phyloP scores from a whole-genome alignment of 208 protist species.

The Leishmania guyanensis region DNA sequence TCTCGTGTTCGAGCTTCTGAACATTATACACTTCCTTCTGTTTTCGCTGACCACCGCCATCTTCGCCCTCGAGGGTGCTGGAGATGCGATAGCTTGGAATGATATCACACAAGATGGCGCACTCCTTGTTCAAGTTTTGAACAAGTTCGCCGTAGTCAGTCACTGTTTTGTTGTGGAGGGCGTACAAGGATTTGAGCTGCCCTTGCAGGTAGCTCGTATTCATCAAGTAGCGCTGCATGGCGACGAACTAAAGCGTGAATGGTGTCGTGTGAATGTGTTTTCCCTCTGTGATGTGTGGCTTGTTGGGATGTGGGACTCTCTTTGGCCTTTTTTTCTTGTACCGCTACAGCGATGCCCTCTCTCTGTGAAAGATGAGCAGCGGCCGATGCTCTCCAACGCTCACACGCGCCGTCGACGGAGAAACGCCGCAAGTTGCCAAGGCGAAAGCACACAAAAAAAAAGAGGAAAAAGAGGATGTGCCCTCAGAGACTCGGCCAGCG shows the following conservation, averaged over 20 bases:
- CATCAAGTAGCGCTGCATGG: slow-evolving; percentile 93
- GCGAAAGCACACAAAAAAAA: not conserved
- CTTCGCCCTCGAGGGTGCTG: slow-evolving; percentile 75
- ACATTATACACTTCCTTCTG: slow-evolving; percentile 92
- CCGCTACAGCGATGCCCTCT: not conserved
- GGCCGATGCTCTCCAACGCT: not conserved
- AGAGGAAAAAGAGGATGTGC: not conserved
- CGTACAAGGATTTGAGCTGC: slow-evolving; percentile 76
- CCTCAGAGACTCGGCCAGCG: not conserved
- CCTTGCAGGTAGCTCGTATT: slow-evolving; percentile 92
- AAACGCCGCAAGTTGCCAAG: not conserved
- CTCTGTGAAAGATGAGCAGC: not conserved
- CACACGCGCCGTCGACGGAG: not conserved
- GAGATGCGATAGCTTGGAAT: slow-evolving; percentile 92
- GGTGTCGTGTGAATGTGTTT: not conserved
- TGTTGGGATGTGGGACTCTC: not conserved
- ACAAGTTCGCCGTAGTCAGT: slow-evolving; percentile 87
- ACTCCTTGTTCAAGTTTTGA: slow-evolving; percentile 87
- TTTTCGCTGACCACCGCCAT: slow-evolving; percentile 80
- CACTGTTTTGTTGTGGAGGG: slow-evolving; percentile 80
- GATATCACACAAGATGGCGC: slow-evolving; percentile 81
- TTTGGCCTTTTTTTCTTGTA: not conserved
- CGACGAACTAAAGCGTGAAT: not conserved
- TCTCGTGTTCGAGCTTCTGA: slow-evolving; percentile 90
- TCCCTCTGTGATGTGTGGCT: not conserved